Conservation (phyloP, 208 protist species). For the Trypanosoma lewisi region DNA sequence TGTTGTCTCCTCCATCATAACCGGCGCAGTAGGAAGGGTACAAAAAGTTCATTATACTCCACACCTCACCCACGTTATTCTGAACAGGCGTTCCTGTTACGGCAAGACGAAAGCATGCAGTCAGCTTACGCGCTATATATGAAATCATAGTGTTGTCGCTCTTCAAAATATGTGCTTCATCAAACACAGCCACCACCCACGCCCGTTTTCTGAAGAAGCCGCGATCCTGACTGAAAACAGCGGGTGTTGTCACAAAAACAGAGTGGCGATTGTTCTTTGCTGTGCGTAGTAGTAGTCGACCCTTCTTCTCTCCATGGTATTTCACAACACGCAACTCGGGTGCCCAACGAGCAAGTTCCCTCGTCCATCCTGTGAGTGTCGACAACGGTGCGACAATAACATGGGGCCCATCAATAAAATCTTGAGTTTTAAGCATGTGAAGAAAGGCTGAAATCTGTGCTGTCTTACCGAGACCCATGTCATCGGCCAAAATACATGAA, state of each 20-base stretch:
- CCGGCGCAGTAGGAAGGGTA: conserved; percentile 78
- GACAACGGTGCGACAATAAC: conserved; percentile 95
- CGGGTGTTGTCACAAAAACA: conserved; percentile 96
- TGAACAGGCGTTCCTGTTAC: conserved; percentile 96
- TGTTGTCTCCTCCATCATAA: conserved; percentile 42
- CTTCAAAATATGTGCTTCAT: conserved; percentile 98
- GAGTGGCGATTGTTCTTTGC: conserved; percentile 62
- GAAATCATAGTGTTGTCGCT: conserved; percentile 64
- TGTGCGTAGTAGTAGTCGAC: conserved; percentile 32
- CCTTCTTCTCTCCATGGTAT: conserved; percentile 84
- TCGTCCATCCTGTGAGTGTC: conserved; percentile 93
- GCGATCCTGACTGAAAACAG: conserved; percentile 84
- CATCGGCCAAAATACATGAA: conserved; percentile 93
- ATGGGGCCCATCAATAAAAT: conserved; percentile 91
- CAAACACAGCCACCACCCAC: conserved; percentile 93
- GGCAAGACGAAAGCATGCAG: conserved; percentile 71
- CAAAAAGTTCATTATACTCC: conserved; percentile 95
- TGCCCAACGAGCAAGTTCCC: conserved; percentile 88
- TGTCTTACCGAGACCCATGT: conserved; percentile 99
- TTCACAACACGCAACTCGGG: conserved; percentile 90
- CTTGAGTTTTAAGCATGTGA: conserved; percentile 61
- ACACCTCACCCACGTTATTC: conserved; percentile 96
- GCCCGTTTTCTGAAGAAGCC: conserved; percentile 80
- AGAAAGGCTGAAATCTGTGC: conserved; percentile 93
- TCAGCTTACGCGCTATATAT: conserved; percentile 65